Percentiles rank a stretch among this genome's conserved stretches.
Conservation (phyloP, 306 rosid genomes). For the Sicyos baderoa region DNA sequence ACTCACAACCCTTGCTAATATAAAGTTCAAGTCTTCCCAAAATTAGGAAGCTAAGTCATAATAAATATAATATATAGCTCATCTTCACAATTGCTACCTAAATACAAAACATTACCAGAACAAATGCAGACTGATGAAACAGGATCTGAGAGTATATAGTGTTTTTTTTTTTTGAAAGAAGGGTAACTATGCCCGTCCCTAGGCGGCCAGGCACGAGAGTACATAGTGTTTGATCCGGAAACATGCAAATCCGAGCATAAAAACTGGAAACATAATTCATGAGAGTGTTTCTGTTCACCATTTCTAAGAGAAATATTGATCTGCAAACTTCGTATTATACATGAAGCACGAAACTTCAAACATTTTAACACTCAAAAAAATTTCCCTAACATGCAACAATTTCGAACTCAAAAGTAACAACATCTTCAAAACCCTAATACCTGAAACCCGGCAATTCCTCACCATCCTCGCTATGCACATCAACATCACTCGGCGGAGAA, state of each 20-base stretch:
- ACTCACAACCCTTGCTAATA: not conserved
- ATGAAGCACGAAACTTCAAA: not conserved
- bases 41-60: not conserved
- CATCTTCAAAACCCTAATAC: conserved; percentile 34
- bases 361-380: not conserved
- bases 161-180: no score
- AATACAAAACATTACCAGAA: not conserved
- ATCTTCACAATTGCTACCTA: not conserved
- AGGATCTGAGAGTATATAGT: not conserved
- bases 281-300: not conserved
- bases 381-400: not conserved
- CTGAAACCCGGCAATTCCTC: conserved; percentile 48
- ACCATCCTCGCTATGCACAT: conserved; percentile 38
- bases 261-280: not conserved
- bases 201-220: no score
- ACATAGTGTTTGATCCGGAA: no score
- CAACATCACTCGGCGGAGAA: conserved; percentile 81
- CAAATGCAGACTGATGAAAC: not conserved
- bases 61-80: not conserved
- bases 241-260: not conserved
- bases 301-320: not conserved
- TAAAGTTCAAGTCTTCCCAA: not conserved
- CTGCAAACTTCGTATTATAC: not conserved
- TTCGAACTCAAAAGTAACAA: not conserved
- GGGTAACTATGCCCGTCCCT: no score